Evolutionary conservation across 352 stramenopile species (phyloP).

Genomic region (Discostella stelligera): DNA sequence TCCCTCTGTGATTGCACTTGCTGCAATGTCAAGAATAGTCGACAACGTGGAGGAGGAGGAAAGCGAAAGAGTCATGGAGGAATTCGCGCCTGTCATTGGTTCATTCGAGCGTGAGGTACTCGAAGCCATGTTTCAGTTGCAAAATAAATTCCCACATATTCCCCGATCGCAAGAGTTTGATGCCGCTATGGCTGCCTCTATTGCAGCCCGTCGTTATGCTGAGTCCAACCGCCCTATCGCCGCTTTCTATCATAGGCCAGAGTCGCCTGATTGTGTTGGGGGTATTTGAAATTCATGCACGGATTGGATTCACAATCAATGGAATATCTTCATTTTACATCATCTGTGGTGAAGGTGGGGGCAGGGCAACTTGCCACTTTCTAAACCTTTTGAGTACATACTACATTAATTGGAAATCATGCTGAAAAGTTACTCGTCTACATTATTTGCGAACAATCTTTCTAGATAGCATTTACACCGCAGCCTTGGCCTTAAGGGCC

Average conservation of each 20-base stretch:
- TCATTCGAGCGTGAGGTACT: not conserved
- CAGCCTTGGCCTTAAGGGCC: slow-evolving; percentile 44
- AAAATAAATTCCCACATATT: slow-evolving; percentile 5
- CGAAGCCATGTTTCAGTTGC: not conserved
- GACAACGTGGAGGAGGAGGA: slow-evolving; percentile 33
- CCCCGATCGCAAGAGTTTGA: not conserved
- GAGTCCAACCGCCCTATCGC: too few relatives aligned
- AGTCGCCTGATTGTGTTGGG: not conserved
- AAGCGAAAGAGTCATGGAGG: not conserved
- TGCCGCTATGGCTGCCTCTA: not conserved
- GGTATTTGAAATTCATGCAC: too few relatives aligned
- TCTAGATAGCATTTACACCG: slow-evolving; percentile 12
- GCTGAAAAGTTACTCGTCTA: too few relatives aligned
- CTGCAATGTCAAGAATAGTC: slow-evolving; percentile 43
- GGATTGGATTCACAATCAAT: too few relatives aligned
- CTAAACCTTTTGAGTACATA: too few relatives aligned
- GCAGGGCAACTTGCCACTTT: too few relatives aligned
- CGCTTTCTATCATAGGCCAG: not conserved
- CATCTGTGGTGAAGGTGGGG: too few relatives aligned
- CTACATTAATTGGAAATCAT: not conserved
- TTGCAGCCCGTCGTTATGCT: too few relatives aligned
- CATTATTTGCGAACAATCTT: not conserved
- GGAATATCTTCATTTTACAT: too few relatives aligned
- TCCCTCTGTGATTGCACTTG: slow-evolving; percentile 46
- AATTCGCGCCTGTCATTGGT: not conserved